Base-by-base conservation (phyloP, 495 filamentous ascomycete species). In the Xylaria bambusicola region DNA sequence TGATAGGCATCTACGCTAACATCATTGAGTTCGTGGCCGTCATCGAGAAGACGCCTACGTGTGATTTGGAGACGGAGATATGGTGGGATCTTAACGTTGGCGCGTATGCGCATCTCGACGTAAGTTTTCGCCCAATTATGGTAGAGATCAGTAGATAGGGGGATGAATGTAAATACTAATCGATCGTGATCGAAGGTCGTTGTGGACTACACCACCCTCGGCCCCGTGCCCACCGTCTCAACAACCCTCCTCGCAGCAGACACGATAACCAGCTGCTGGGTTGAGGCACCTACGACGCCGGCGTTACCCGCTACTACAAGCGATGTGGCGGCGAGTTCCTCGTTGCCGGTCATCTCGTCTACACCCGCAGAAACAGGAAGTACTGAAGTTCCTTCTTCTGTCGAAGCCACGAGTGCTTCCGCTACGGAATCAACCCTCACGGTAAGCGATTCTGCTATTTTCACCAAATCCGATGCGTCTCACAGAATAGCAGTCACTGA, bases 21-120 rank as follows among this genome's bases (percentile, higher is more conserved):
- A 58, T 73, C 10, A 66, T 70, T 51, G 66, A 71, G 57, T 73
- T 68, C 51, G 61, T 62, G 12, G 71, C 68, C 48, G 66, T 65
- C n/a, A 52, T 73, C 20, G 62, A 65, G 23, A 49, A 40, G 50
- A 66, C 65, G 2, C 57, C 63, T 5, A 54, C 47, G 1, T 73
- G 71, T 45, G 60, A 53, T 15, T 31, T 73, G 41, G 58, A 61
- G 46, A 53, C 62, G 10, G 56, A 49, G 21, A 64, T 68, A 51
- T 65, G 44, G 56, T 62, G 68, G 44, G 66, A 71, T 56, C 57
- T 70, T 47, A 66, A 64, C 54, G 59, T 71, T 51, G 64, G 61
- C 48, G 62, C 68, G 26, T 66, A 66, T 61, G 63, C 69, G 35
- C 47, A 64, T 52, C 36, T 70, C 50, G 61, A 69, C 63, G 52